Evolutionary conservation across 352 stramenopile genomes (phyloP).

Genomic region (Globisporangium spiculum): DNA sequence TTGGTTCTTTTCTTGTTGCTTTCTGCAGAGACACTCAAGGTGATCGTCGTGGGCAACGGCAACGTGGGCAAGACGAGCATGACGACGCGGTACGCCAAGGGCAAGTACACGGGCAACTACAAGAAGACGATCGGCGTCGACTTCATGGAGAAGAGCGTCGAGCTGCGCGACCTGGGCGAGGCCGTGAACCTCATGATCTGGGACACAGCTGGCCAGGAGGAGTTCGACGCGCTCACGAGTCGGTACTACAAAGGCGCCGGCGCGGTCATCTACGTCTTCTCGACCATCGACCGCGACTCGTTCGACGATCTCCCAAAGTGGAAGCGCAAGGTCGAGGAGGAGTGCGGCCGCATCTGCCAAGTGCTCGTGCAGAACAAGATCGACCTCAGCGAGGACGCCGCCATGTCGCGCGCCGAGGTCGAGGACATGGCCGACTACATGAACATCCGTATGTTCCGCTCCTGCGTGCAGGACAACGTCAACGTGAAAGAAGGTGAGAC

Average conservation of each 20-base stretch:
- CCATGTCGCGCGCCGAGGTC: constrained; percentile 55
- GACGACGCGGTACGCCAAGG: constrained; percentile 76
- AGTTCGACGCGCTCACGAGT: constrained; percentile 77
- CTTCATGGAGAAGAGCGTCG: constrained; percentile 80
- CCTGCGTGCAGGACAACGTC: constrained; percentile 69
- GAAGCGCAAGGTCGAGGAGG: constrained; percentile 68
- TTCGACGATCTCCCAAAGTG: constrained; percentile 71
- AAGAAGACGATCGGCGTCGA: constrained; percentile 86
- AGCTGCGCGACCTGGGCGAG: constrained; percentile 56
- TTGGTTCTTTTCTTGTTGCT: neutral
- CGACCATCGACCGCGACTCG: constrained; percentile 62
- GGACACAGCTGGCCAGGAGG: constrained; percentile 78
- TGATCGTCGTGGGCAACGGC: constrained; percentile 81
- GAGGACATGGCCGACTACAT: constrained; percentile 65
- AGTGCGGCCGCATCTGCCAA: constrained; percentile 60
- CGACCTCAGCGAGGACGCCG: constrained; percentile 58
- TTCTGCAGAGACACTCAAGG: constrained; percentile 65
- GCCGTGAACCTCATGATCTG: constrained; percentile 81
- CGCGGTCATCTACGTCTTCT: constrained; percentile 77
- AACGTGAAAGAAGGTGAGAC: constrained; percentile 60
- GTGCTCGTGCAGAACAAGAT: constrained; percentile 81
- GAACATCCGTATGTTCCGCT: constrained; percentile 53
- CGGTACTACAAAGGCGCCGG: constrained; percentile 76
- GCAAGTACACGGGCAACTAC: constrained; percentile 76
- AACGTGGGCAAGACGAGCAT: constrained; percentile 86